Percentiles rank a stretch among this genome's conserved stretches.
These are phyloP conservation scores for Xanthoceras sorbifolium DNA, from an alignment of 345 rosid genomes.

Conservation along the genomic window DNA sequence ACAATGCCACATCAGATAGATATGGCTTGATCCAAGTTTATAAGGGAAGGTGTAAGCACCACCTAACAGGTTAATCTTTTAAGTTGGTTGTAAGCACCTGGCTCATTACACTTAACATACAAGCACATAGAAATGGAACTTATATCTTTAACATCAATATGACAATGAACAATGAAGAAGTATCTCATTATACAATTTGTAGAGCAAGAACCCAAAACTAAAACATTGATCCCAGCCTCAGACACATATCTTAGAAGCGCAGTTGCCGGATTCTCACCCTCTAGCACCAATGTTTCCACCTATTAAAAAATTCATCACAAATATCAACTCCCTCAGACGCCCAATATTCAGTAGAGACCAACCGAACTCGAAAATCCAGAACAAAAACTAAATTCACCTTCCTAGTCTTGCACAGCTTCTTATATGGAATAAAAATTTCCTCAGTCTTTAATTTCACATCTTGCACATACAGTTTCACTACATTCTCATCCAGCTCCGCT, in stretches of 20 bases:
- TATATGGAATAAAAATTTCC: slow-evolving; percentile 55
- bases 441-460: slow-evolving; percentile 54
- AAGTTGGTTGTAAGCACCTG: too few species aligned
- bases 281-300: slow-evolving; percentile 77
- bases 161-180: background rate
- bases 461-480: slow-evolving; percentile 60
- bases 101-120: too few species aligned
- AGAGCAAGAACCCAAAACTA: slow-evolving; percentile 76
- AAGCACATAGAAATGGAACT: too few species aligned
- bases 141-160: background rate
- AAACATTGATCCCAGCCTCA: slow-evolving; percentile 48
- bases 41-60: too few species aligned
- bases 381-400: slow-evolving; percentile 38
- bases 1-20: too few species aligned
- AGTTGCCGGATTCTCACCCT: slow-evolving; percentile 62
- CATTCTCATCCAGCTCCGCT: slow-evolving; percentile 64
- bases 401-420: slow-evolving; percentile 45
- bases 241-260: slow-evolving; percentile 56
- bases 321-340: slow-evolving; percentile 2
- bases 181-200: slow-evolving; percentile 60
- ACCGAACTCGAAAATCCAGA: background rate
- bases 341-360: background rate
- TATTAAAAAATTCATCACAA: slow-evolving; percentile 21
- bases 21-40: too few species aligned
- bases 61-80: too few species aligned